Evolutionary conservation across 2,329 filamentous ascomycete genomes (phyloP).

Genomic region (Venturia carpophila): DNA sequence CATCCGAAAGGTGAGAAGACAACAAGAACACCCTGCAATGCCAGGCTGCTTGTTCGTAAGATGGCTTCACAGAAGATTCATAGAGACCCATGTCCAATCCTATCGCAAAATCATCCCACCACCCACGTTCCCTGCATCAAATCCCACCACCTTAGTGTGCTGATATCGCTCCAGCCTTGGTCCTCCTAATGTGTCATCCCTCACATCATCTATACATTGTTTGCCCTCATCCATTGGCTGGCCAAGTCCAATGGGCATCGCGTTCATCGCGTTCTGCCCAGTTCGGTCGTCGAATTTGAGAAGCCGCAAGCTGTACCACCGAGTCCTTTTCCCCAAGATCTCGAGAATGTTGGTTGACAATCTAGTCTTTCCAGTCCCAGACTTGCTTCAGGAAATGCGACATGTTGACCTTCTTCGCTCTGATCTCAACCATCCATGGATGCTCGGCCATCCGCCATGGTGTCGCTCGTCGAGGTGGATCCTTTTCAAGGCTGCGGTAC

Average conservation of each 20-base stretch:
- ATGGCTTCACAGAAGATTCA: background rate
- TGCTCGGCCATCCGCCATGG: slow-evolving; percentile 99
- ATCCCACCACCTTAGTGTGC: background rate
- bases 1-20: background rate
- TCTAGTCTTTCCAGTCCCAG: slow-evolving; percentile 83
- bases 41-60: background rate
- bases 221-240: background rate
- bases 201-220: background rate
- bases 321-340: background rate
- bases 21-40: background rate
- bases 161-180: background rate
- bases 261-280: background rate
- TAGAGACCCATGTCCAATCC: background rate
- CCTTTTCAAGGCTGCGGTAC: slow-evolving; percentile 74
- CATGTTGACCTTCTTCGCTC: slow-evolving; percentile 95
- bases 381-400: slow-evolving; percentile 85
- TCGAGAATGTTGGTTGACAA: background rate
- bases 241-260: background rate
- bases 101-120: slow-evolving; percentile 3
- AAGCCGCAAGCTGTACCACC: background rate
- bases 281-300: background rate
- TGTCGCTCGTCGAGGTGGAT: slow-evolving; percentile 74
- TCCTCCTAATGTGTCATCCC: background rate
- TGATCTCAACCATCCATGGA: slow-evolving; percentile 98
- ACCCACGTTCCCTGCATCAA: background rate